These are phyloP conservation scores for Microdochium bolleyi DNA, from an alignment of 2,329 filamentous ascomycete species.

Conservation along the genomic window DNA sequence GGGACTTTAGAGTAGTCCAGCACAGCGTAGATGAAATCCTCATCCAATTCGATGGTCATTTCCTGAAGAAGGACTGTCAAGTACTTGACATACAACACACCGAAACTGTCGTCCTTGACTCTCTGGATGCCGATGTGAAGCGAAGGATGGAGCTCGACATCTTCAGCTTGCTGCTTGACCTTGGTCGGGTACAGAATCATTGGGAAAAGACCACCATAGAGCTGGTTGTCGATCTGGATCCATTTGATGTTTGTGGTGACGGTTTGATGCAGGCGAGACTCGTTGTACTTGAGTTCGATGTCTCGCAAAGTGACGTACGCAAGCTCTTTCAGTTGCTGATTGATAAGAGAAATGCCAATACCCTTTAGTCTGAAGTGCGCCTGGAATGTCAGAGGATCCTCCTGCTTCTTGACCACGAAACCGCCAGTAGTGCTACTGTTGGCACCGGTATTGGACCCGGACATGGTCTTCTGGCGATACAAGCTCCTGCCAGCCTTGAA, in stretches of 20 bases:
- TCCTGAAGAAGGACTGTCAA: slow-evolving; percentile 89
- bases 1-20: slow-evolving; percentile 92
- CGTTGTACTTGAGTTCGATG: slow-evolving; percentile 82
- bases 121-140: slow-evolving; percentile 85
- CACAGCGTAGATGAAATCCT: slow-evolving; percentile 95
- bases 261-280: slow-evolving; percentile 91
- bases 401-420: slow-evolving; percentile 91
- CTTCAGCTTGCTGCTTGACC: slow-evolving; percentile 91
- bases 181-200: slow-evolving; percentile 96
- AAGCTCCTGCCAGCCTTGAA: slow-evolving; percentile 89
- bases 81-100: slow-evolving; percentile 97
- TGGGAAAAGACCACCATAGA: slow-evolving; percentile 96
- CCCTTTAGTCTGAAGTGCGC: slow-evolving; percentile 84
- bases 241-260: slow-evolving; percentile 88
- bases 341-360: slow-evolving; percentile 88
- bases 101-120: slow-evolving; percentile 97
- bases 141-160: slow-evolving; percentile 93
- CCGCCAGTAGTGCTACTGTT: slow-evolving; percentile 51
- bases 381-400: slow-evolving; percentile 80
- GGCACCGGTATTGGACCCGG: slow-evolving; percentile 30
- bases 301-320: slow-evolving; percentile 91
- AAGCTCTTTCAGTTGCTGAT: slow-evolving; percentile 82
- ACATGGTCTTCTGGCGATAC: slow-evolving; percentile 58
- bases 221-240: slow-evolving; percentile 98
- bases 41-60: slow-evolving; percentile 96